Percentiles rank a stretch among this genome's conserved stretches.
Evolutionary conservation across 495 filamentous ascomycete genomes (phyloP).

Genomic region (Penicillium bialowiezense): DNA sequence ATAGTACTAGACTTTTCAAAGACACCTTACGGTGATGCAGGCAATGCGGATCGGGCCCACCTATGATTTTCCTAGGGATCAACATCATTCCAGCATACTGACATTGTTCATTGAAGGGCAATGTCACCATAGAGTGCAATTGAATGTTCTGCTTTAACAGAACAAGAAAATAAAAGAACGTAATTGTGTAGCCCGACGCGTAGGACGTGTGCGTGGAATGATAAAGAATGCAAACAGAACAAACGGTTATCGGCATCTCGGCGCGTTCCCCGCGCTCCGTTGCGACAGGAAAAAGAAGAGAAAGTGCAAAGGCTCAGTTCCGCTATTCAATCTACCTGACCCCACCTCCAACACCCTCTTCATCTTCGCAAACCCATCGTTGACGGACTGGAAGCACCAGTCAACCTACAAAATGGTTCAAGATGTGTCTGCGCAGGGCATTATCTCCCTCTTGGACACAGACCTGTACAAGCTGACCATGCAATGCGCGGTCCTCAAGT

Average conservation of each 20-base stretch:
- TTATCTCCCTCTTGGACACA: constrained; percentile 91
- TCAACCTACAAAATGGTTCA: constrained; percentile 28
- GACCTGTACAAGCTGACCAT: constrained; percentile 99
- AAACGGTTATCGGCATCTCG: constrained; percentile 6
- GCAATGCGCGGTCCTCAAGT: constrained; percentile 93
- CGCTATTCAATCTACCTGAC: background rate
- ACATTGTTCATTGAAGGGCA: too few relatives aligned
- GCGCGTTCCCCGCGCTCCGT: constrained; percentile 3
- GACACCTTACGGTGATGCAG: too few relatives aligned
- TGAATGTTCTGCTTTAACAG: too few relatives aligned
- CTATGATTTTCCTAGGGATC: too few relatives aligned
- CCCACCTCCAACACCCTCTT: background rate
- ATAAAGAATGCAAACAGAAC: constrained; percentile 3
- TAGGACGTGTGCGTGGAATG: too few relatives aligned
- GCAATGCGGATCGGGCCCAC: too few relatives aligned
- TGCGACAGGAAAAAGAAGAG: background rate
- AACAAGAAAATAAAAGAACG: too few relatives aligned
- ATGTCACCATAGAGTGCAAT: too few relatives aligned
- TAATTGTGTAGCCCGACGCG: background rate
- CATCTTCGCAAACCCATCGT: background rate
- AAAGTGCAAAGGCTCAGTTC: background rate
- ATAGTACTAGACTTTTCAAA: too few relatives aligned
- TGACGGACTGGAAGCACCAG: constrained; percentile 3
- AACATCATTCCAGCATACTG: too few relatives aligned
- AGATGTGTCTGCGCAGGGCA: constrained; percentile 51